phyloP scores from a whole-genome alignment of 441 rosid genomes.

The Rhodomyrtus psidioides region DNA sequence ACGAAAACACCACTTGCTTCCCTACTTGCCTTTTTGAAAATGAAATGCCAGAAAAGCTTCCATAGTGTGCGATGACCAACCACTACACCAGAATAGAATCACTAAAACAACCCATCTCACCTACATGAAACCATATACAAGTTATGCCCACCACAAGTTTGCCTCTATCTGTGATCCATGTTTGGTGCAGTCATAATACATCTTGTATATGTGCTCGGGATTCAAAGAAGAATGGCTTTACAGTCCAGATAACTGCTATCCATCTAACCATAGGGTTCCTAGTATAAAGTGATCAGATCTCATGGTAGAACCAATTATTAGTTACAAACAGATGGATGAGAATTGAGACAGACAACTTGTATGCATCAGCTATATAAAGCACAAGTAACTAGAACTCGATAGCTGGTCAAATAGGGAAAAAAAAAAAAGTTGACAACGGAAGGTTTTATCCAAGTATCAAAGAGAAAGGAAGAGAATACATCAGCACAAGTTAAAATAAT shows the following conservation, averaged over 20 bases:
- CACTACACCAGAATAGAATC: background rate
- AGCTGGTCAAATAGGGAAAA: background rate
- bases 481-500: background rate
- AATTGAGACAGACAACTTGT: background rate
- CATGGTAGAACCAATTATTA: background rate
- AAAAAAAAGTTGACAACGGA: background rate
- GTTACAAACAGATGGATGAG: background rate
- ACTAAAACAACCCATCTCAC: background rate
- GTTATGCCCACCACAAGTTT: background rate
- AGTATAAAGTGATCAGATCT: background rate
- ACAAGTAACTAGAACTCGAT: background rate
- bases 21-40: background rate
- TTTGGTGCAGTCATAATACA: background rate
- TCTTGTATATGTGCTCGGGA: background rate
- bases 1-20: background rate
- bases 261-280: background rate
- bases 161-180: background rate
- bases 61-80: background rate
- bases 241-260: background rate
- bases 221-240: background rate
- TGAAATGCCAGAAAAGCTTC: background rate
- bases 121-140: background rate
- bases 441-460: background rate
- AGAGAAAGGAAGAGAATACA: background rate
- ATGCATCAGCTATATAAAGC: background rate